Evolutionary conservation across 2,329 filamentous ascomycete species (phyloP), one percentile per base, ranked within the genome.

Genomic region (Epichloe uncinata): DNA sequence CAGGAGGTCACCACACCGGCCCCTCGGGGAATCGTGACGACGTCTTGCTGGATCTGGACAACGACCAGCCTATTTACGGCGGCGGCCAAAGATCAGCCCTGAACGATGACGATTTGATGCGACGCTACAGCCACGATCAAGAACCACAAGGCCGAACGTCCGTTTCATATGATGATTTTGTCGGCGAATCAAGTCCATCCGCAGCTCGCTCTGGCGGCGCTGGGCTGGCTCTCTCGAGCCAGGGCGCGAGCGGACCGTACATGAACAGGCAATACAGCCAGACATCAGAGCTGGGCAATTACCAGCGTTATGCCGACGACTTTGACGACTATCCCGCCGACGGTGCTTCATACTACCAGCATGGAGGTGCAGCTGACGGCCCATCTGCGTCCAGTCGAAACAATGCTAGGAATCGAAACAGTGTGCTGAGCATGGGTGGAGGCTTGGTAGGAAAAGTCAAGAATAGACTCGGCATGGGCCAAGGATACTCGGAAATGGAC

Each of bases 401-500:
- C 52, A 79, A 78, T 58, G 79, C 85, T 55, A 77, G 80, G 57
- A 87, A 88, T 64, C 79, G 93, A 58, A 96, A 95, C 65, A 97
- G 90, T 67, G 85, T 96, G 48, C 69, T 97, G 60, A 81, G 83
- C 57, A 69, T 97, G 61, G 90, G 91, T 53, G 90, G 91, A 54
- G 90, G 91, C 16, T 71, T 97, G 53, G 73, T 96, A 61, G 93
- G 90, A 42, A 83, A 78, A 61, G 85, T 91, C 41, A 97, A 95
- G 73, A 90, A 85, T 64, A 88, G 85, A 75, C 71, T 98, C 53
- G 91, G 93, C 48, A 89, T 95, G 82, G 84, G 81, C 22, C 77
- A 85, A 58, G 78, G 84, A 55, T 97, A 98, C 68, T 96, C 91
- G 35, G 93, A 97, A 69, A 98, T 98, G 93, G 91, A 98, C 64